A percentile compares a stretch with the other conserved stretches of the same genome.
Conservation (phyloP, 2,329 filamentous ascomycete species). For the Trichoderma breve region DNA sequence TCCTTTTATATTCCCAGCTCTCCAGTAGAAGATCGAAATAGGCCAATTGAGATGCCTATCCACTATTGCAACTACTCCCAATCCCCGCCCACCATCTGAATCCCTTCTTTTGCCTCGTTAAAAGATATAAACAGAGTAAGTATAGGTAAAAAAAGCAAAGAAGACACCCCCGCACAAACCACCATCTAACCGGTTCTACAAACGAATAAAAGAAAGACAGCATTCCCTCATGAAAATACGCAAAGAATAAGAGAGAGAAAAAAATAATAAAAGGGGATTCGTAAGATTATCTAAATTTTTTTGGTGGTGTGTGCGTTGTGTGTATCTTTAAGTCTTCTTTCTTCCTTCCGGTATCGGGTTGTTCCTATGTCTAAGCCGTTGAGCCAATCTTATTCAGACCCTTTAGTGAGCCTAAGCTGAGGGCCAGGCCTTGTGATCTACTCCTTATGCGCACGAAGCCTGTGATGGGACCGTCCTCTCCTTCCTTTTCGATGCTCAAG, state of each 20-base stretch:
- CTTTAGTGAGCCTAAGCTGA: constrained; percentile 92
- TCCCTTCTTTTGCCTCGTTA: not conserved
- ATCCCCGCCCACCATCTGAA: not conserved
- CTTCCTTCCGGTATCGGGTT: constrained; percentile 20
- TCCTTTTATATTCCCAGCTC: not conserved
- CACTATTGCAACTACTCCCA: too few species aligned
- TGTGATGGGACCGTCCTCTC: constrained; percentile 89
- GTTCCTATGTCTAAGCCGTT: constrained; percentile 27
- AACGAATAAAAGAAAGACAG: not conserved
- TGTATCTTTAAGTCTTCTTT: not conserved
- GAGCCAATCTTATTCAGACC: constrained; percentile 79
- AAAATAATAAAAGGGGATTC: not conserved
- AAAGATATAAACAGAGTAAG: not conserved
- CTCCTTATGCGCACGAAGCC: constrained; percentile 98
- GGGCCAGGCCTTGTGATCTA: constrained; percentile 88
- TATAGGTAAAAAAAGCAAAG: not conserved
- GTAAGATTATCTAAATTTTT: constrained; percentile 19
- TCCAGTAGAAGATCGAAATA: too few species aligned
- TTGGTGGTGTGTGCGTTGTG: not conserved
- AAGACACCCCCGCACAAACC: not conserved
- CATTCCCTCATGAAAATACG: not conserved
- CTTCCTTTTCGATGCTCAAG: constrained; percentile 95
- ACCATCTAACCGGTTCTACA: constrained; percentile 14
- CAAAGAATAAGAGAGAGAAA: not conserved
- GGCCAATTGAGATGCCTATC: too few species aligned